Evolutionary conservation across 2,329 filamentous ascomycete species (phyloP), one percentile per base, ranked within the genome.

Genomic region (Hypoxylon sp.): DNA sequence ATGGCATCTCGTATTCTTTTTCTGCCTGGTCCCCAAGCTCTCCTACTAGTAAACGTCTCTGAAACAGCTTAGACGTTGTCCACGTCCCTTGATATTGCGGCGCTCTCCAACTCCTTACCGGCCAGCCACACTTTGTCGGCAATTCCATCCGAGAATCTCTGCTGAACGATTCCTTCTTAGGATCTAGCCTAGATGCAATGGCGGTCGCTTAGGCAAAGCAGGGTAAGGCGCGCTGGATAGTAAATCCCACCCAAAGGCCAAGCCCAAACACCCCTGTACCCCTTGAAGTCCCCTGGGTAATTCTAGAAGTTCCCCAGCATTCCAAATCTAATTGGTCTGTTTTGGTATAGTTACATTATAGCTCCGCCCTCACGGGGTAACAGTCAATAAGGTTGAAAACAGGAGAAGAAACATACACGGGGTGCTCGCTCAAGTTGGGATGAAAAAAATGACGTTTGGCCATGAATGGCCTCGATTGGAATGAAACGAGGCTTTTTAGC

Each of bases 241-340:
- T 48, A 61, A 60, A 64, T 64, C 61, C 53, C 20, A 54, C 40
- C 30, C 42, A 57, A 57, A 56, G 50, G 61, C 31, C 54, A 44
- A 51, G 64, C 30, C 54, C 46, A 40, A 31, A 57, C 37, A 33
- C 51, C 58, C 61, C 42, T 56, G 58, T 42, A 17, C 67, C 61
- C 50, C 55, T 61, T 46, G 33, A 31, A 30, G 35, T 14, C 64
- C 68, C 68, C 51, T 64, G 57, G 14, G 14, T 55, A 59, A 33
- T 71, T 71, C 69, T 71, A 71, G 69, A 71, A 71, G 7, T 50
- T 50, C 42, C 62, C 48, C 31, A 46, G 60, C 48, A 48, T 56
- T 59, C 30, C 20, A 30, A 51, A 51, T 60, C 40, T 51, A 3
- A 64, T 60, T 62, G 49, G 54, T n/a, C 35, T 25, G 44, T 17